phyloP scores from a whole-genome alignment of 257 asterid species.

The Capsicum chinense region DNA sequence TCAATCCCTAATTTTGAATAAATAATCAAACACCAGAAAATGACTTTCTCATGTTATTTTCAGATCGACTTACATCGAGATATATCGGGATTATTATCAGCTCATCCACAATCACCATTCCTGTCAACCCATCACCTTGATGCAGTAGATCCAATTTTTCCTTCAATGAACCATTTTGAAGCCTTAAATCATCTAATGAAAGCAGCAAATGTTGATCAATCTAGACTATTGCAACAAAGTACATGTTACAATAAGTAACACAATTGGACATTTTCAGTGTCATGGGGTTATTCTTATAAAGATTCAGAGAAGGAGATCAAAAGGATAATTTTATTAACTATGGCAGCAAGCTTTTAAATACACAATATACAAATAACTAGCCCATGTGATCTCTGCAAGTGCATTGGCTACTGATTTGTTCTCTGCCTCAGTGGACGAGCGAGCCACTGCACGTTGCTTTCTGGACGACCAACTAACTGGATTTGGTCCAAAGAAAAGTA shows the following conservation, averaged over 20 bases:
- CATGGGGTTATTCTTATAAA: conserved; percentile 28
- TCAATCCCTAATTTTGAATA: too few relatives aligned
- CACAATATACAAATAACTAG: too few relatives aligned
- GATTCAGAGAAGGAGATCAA: too few relatives aligned
- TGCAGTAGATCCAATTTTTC: conserved; percentile 23
- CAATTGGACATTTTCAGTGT: conserved; percentile 28
- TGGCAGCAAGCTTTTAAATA: too few relatives aligned
- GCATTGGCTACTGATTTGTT: too few relatives aligned
- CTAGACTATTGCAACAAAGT: conserved; percentile 29
- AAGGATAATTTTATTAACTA: too few relatives aligned
- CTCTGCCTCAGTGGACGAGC: too few relatives aligned
- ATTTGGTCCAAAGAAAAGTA: too few relatives aligned
- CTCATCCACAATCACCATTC: conserved; percentile 33
- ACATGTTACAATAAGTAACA: background rate
- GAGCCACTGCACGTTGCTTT: too few relatives aligned
- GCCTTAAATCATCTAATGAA: conserved; percentile 32
- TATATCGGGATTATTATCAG: conserved; percentile 34
- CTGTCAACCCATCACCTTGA: conserved; percentile 31
- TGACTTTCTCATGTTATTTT: background rate
- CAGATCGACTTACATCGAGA: conserved; percentile 39
- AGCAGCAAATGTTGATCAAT: conserved; percentile 26
- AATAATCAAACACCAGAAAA: background rate
- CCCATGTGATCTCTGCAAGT: too few relatives aligned
- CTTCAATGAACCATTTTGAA: conserved; percentile 25
- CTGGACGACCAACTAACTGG: too few relatives aligned